Conservation (phyloP, 140 eudicot species). For the Cichorium intybus region DNA sequence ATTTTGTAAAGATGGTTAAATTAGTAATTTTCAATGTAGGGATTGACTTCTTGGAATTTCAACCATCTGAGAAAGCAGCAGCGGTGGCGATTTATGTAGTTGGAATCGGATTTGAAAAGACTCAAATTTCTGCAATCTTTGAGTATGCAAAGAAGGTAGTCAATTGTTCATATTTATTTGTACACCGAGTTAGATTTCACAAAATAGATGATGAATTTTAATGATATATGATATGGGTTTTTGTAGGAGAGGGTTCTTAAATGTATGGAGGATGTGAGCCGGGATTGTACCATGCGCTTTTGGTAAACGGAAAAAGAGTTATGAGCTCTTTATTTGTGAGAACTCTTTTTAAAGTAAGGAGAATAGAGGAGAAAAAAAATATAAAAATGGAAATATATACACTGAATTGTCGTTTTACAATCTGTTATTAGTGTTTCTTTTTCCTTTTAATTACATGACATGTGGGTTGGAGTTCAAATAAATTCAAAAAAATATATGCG, state of each 20-base stretch:
- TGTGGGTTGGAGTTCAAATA: neutral
- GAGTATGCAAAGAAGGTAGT: constrained; percentile 50
- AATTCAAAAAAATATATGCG: too few species aligned
- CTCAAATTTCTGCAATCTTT: constrained; percentile 27
- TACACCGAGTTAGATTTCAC: neutral
- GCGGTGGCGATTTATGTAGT: constrained; percentile 59
- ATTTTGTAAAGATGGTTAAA: constrained; percentile 28
- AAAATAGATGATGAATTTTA: neutral
- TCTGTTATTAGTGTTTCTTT: neutral
- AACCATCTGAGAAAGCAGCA: constrained; percentile 73
- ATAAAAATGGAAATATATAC: constrained; percentile 20
- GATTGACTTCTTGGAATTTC: constrained; percentile 72
- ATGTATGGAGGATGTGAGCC: constrained; percentile 44
- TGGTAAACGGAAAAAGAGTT: constrained; percentile 15
- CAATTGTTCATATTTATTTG: constrained; percentile 4
- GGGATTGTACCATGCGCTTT: constrained; percentile 23
- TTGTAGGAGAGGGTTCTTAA: constrained; percentile 56
- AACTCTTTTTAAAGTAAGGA: constrained; percentile 27
- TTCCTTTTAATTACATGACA: neutral
- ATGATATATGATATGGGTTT: constrained; percentile 2
- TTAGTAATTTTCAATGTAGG: constrained; percentile 54
- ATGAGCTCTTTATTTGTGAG: constrained; percentile 8
- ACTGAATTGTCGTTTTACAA: neutral
- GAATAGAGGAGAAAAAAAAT: constrained; percentile 20
- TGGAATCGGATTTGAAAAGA: constrained; percentile 37